Base-by-base conservation (phyloP, 2,329 filamentous ascomycete genomes). In the Furcasterigmium sp. region DNA sequence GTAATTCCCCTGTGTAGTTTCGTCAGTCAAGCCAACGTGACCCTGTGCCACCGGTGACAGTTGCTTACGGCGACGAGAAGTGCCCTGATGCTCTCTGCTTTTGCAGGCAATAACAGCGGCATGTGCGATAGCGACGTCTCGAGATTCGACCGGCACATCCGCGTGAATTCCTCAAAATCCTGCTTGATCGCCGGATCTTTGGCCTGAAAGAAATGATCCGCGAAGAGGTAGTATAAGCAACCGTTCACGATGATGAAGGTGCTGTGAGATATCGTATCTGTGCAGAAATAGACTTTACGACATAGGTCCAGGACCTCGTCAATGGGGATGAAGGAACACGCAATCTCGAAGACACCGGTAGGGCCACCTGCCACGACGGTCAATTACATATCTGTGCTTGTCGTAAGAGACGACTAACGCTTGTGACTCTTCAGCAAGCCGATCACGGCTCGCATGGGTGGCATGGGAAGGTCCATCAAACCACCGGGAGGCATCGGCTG, bases 1-100 rank as follows among this genome's bases (percentile, higher is more conserved):
- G 51, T 83, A 78, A n/a, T 78, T 62, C 5, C 76, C 70, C 77
- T 84, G 39, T n/a, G n/a, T n/a, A n/a, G n/a, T n/a, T n/a, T n/a
- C n/a, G n/a, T n/a, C n/a, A n/a, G n/a, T n/a, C n/a, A n/a, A n/a
- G n/a, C n/a, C n/a, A n/a, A n/a, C n/a, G n/a, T n/a, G n/a, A 20
- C 15, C 19, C 11, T 21, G 6, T 8, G 10, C 10, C 17, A n/a
- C 2, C 21, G 15, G 26, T 35, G 20, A 10, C 15, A 4, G n/a
- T 28, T 8, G 60, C 71, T 52, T 58, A 81, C 80, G 1, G 74
- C 79, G 8, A 83, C 60, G n/a, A 76, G 53, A 3, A 85, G 63
- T 9, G 80, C 76, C 48, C 80, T 71, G 18, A 83, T 69, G 35
- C 74, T 82, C 48, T 76, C 62, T 29, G 69, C 58, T 23, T 65